Evolutionary conservation across 768 basidiomycete species (phyloP).

Genomic region (Mycena filopes): DNA sequence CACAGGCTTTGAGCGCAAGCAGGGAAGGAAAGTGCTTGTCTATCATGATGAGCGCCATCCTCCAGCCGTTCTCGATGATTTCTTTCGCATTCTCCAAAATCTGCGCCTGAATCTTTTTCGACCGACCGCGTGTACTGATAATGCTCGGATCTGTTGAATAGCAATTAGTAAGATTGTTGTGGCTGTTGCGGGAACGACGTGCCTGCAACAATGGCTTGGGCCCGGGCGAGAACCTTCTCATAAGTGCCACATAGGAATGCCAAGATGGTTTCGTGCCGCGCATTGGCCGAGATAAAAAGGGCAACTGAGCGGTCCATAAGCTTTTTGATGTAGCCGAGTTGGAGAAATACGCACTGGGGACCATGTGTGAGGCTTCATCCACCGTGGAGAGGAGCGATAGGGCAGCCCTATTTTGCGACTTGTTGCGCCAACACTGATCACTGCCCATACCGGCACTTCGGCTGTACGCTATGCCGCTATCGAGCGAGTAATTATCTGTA

Average conservation of each 20-base stretch:
- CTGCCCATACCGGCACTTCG: not conserved
- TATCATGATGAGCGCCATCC: no score
- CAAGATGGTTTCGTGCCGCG: not conserved
- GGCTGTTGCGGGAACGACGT: not conserved
- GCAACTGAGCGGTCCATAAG: no score
- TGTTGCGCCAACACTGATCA: not conserved
- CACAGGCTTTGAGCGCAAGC: not conserved
- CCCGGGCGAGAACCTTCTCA: not conserved
- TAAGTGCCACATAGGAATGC: not conserved
- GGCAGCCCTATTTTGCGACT: not conserved
- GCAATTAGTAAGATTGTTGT: no score
- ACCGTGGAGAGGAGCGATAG: not conserved
- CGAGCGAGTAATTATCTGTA: constrained; percentile 5
- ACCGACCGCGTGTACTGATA: not conserved
- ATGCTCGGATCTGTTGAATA: not conserved
- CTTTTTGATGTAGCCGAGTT: no score
- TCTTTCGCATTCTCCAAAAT: no score
- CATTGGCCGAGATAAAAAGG: constrained; percentile 8
- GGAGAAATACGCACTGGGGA: constrained; percentile 1
- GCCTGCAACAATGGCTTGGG: not conserved
- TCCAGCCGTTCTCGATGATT: no score
- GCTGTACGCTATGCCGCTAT: not conserved
- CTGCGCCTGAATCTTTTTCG: not conserved
- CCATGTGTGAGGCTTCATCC: not conserved
- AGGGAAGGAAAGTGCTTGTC: no score